Base-by-base conservation (phyloP, 371 early-diverging fungal genomes). In the Mortierella sp. region DNA sequence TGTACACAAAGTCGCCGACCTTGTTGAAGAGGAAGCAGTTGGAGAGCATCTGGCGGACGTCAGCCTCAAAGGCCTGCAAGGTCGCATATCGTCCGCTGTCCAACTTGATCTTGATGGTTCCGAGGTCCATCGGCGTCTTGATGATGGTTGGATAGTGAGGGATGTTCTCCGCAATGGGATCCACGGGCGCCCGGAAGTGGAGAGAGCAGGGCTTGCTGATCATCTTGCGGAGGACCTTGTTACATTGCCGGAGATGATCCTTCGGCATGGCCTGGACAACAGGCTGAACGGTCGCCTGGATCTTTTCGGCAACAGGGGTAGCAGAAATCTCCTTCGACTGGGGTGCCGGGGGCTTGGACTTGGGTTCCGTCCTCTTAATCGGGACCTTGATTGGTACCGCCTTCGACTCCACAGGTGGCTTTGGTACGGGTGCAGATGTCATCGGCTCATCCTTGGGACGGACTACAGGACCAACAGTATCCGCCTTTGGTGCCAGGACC, bases 41-140 rank as follows among this genome's bases (percentile, higher is more conserved):
- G 71, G 86, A 82, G 55, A 99, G 88, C 63, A 96, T 90, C 14
- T 91, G 80, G 16, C 88, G 80, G 19, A 94, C 86, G 75, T 94
- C 94, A 4, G 86, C 87, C 44, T 90, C 89, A 48, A 93, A 87
- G 14, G 86, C 87, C 26, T 85, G 84, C 53, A 90, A 65, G 2
- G 65, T 74, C 0, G 85, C 67, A 71, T 95, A 94, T 67, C 80
- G 76, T 16, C 88, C 87, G 13, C 76, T 71, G 26, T 96, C 97
- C 0, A 99, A 77, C 68, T 93, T 95, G 65, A 90, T 89, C 75
- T 89, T 91, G 55, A 99, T 94, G 0, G 99, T 99, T 29, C 93
- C 90, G 34, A 99, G 74, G 82, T 99, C 99, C 98, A 99, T 99
- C 10, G 99, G 99, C 44, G 92, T 77, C 72, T 94, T 96, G 77